phyloP scores from a whole-genome alignment of 768 basidiomycete genomes.

The Clathrus columnatus region DNA sequence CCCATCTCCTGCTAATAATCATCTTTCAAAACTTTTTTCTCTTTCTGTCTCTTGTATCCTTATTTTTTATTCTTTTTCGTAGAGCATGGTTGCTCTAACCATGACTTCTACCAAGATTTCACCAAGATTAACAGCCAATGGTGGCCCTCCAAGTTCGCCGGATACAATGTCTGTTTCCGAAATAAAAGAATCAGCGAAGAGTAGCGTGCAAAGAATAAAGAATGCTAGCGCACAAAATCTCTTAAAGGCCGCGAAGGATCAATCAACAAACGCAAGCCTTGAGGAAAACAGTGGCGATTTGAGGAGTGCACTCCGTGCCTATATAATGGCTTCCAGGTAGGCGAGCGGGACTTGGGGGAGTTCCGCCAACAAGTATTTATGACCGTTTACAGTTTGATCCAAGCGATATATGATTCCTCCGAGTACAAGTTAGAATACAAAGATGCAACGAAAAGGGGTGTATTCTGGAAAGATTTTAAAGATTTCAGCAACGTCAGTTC shows the following conservation, averaged over 20 bases:
- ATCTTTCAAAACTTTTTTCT: not conserved
- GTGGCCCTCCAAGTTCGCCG: slow-evolving; percentile 1
- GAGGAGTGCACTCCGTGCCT: slow-evolving; percentile 48
- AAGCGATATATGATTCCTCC: slow-evolving; percentile 48
- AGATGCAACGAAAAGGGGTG: slow-evolving; percentile 40
- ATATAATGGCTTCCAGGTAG: slow-evolving; percentile 53
- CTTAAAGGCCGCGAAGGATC: slow-evolving; percentile 52
- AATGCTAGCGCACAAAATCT: slow-evolving; percentile 54
- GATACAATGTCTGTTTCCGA: slow-evolving; percentile 34
- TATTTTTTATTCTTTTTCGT: not conserved
- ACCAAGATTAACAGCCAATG: not conserved
- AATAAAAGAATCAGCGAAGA: slow-evolving; percentile 40
- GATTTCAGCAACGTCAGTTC: slow-evolving; percentile 56
- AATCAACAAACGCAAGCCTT: slow-evolving; percentile 43
- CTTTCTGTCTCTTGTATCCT: not conserved
- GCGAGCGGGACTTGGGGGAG: slow-evolving; percentile 18
- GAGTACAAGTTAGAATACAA: slow-evolving; percentile 44
- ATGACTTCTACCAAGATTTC: slow-evolving; percentile 9
- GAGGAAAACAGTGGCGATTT: slow-evolving; percentile 52
- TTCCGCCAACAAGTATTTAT: not conserved
- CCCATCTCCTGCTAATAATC: too few relatives aligned
- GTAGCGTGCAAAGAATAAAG: slow-evolving; percentile 42
- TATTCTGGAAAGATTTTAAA: slow-evolving; percentile 52
- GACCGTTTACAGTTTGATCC: slow-evolving; percentile 12
- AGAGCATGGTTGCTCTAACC: slow-evolving; percentile 12